Conservation (phyloP, 2,329 filamentous ascomycete species). For the Dendryphion nanum region DNA sequence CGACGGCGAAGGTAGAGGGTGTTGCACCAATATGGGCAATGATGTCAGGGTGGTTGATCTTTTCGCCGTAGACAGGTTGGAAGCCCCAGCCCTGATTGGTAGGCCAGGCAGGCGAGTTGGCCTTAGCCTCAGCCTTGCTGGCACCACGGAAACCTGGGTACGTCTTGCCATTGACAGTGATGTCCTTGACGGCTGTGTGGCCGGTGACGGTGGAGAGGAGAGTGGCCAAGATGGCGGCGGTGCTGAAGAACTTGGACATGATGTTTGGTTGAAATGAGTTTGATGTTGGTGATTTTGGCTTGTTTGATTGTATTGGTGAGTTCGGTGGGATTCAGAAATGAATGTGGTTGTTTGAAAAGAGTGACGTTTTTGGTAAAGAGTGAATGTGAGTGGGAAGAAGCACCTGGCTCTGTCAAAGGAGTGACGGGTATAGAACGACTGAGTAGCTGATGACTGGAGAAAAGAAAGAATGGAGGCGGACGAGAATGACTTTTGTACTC, state of each 20-base stretch:
- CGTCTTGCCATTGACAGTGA: slow-evolving; percentile 24
- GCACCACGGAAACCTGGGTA: slow-evolving; percentile 27
- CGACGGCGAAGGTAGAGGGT: slow-evolving; percentile 28
- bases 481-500: too few relatives aligned
- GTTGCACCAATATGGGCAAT: slow-evolving; percentile 31
- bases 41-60: slow-evolving; percentile 27
- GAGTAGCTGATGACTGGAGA: too few relatives aligned
- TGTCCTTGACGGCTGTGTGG: slow-evolving; percentile 28
- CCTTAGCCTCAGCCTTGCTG: slow-evolving; percentile 22
- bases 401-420: too few relatives aligned
- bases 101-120: slow-evolving; percentile 32
- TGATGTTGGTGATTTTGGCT: too few relatives aligned
- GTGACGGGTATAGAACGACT: too few relatives aligned
- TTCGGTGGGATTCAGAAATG: too few relatives aligned
- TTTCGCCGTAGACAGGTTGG: slow-evolving; percentile 26
- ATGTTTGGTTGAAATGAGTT: too few relatives aligned
- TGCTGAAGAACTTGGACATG: slow-evolving; percentile 29
- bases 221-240: slow-evolving; percentile 25
- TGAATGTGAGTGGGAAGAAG: too few relatives aligned
- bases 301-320: too few relatives aligned
- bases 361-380: too few relatives aligned
- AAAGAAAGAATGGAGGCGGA: too few relatives aligned
- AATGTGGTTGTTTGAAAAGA: too few relatives aligned
- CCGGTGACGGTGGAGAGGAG: slow-evolving; percentile 21
- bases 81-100: slow-evolving; percentile 34